Evolutionary conservation across 2,329 filamentous ascomycete genomes (phyloP), one percentile per base, ranked within the genome.

Genomic region (Apiospora aurea): DNA sequence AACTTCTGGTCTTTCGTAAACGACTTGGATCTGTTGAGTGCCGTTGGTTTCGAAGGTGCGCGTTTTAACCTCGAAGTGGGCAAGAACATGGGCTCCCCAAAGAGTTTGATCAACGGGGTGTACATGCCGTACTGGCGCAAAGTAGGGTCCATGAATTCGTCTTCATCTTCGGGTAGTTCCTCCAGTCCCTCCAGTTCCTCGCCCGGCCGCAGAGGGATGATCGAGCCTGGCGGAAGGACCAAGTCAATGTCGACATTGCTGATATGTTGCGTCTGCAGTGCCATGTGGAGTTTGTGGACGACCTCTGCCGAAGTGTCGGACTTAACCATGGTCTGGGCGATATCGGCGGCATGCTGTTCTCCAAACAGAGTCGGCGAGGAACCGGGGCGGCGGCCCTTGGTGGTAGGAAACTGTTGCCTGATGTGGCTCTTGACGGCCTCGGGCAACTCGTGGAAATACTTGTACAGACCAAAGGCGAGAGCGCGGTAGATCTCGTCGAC

Each of bases 401-500:
- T 85, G 70, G 83, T 81, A 49, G 87, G 87, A 75, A 89, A 90
- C 49, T 85, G 82, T 76, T 87, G 87, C 76, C 87, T 90, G 81
- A 97, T 88, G 73, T 90, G 88, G 77, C 87, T 87, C 85, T 94
- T 97, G 79, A 95, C 92, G 49, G 88, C 86, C 71, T 93, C 89
- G 29, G 95, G 91, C 70, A 99, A 87, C 83, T 98, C 96, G 73
- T 90, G 89, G 80, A 98, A 98, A 86, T 98, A 99, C 81, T 97
- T 98, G 85, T 92, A 93, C 76, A 99, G 87, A 71, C 94, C 95
- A 82, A 98, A 97, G 67, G 96, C 96, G 71, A 99, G 88, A 24
- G 93, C 96, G 66, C 96, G 92, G 83, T 93, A 97, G 75, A 97
- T 88, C 82, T 98, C 96, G 81, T 98, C 96, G 78, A 96, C 96